A percentile compares a stretch with the other conserved stretches of the same genome.
phyloP scores from a whole-genome alignment of 345 rosid species.

The Leavenworthia alabamica region DNA sequence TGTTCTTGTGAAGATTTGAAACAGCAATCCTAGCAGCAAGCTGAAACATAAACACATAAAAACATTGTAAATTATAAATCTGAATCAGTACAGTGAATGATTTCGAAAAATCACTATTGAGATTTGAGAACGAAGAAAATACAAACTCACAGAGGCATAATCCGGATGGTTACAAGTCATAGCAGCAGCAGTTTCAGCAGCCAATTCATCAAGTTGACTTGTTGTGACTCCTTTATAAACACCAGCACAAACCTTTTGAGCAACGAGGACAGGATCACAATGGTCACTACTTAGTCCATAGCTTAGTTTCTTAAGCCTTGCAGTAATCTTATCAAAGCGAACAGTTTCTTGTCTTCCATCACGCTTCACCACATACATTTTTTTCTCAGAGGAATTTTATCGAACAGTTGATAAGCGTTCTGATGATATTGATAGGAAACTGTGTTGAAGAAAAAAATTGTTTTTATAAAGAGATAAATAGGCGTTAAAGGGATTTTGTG shows the following conservation, averaged over 20 bases:
- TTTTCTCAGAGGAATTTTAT: background rate
- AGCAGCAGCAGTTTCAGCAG: conserved; percentile 95
- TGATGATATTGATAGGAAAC: background rate
- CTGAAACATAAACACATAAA: conserved; percentile 37
- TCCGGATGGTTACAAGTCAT: conserved; percentile 95
- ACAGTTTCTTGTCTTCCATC: conserved; percentile 87
- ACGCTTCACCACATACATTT: conserved; percentile 90
- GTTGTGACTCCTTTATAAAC: conserved; percentile 98
- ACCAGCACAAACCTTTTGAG: conserved; percentile 99
- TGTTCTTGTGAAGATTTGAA: conserved; percentile 94
- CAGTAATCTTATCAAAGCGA: conserved; percentile 96
- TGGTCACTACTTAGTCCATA: conserved; percentile 90
- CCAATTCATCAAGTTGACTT: conserved; percentile 93
- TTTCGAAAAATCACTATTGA: background rate
- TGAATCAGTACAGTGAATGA: background rate
- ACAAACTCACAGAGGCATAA: conserved; percentile 71
- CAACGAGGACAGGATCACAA: conserved; percentile 88
- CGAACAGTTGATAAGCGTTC: background rate
- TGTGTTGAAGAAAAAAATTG: background rate
- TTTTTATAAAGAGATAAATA: conserved; percentile 2
- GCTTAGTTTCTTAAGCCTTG: conserved; percentile 86
- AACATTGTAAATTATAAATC: background rate
- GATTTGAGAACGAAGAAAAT: background rate
- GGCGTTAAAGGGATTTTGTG: background rate
- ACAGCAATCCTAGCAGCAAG: conserved; percentile 97